These are phyloP conservation scores for Diphasiastrum complanatum DNA, from an alignment of 83 land plant species.

Conservation along the genomic window DNA sequence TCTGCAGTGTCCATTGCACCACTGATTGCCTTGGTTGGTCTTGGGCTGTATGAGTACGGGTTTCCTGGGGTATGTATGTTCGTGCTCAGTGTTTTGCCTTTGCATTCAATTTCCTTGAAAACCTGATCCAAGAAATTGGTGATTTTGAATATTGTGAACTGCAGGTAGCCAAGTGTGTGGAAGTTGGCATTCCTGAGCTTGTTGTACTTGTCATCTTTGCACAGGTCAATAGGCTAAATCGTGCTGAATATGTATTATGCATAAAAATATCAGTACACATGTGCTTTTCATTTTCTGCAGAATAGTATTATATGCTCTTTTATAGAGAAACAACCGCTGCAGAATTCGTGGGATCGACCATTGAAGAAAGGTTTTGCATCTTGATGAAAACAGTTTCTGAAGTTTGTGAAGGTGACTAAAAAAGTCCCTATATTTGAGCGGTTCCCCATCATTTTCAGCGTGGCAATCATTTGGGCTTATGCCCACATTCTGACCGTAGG, in stretches of 20 bases:
- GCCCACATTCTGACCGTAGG: constrained; percentile 34
- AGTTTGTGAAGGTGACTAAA: background rate
- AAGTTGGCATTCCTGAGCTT: constrained; percentile 81
- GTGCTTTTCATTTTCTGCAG: background rate
- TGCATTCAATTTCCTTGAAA: background rate
- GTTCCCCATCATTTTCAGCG: constrained; percentile 23
- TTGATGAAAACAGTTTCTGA: constrained; percentile 25
- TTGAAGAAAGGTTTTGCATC: no score
- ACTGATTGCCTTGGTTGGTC: constrained; percentile 49
- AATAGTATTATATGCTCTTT: background rate
- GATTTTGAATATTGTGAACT: background rate
- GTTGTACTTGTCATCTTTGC: constrained; percentile 49
- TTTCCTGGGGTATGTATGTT: constrained; percentile 58
- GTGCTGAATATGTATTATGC: no score
- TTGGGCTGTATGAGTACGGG: constrained; percentile 69
- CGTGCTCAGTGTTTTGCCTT: background rate
- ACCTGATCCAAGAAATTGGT: background rate
- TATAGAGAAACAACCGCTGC: background rate
- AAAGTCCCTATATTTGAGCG: constrained; percentile 26
- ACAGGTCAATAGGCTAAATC: no score
- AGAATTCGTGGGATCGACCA: background rate
- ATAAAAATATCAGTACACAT: background rate
- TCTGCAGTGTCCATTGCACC: constrained; percentile 50
- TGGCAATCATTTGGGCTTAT: constrained; percentile 31
- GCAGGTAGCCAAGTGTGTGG: constrained; percentile 91